These are phyloP conservation scores for Fraxinus angustifolia DNA, from an alignment of 305 asterid genomes.

Conservation along the genomic window DNA sequence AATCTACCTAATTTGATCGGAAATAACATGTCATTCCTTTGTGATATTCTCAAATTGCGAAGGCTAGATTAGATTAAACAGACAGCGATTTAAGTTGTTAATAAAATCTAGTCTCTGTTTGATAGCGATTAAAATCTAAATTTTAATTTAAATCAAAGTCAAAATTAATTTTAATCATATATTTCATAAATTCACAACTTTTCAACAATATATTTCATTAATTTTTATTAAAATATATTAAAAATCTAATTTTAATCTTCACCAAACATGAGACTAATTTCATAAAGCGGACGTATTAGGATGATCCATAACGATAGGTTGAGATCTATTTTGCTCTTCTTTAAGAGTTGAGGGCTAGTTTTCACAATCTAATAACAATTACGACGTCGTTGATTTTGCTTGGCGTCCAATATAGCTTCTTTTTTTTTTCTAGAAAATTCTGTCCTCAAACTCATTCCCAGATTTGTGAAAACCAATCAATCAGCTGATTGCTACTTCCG, in stretches of 20 bases:
- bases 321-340: neutral
- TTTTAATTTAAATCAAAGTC: too few relatives aligned
- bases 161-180: too few relatives aligned
- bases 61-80: neutral
- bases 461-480: neutral
- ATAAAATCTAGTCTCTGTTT: too few relatives aligned
- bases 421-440: slow-evolving; percentile 10
- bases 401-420: neutral
- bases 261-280: neutral
- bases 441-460: neutral
- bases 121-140: neutral
- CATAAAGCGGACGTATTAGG: too few relatives aligned
- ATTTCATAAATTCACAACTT: too few relatives aligned
- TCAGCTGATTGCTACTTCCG: neutral
- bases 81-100: neutral
- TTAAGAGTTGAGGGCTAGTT: neutral
- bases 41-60: neutral
- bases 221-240: too few relatives aligned
- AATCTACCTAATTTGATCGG: neutral
- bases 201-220: too few relatives aligned
- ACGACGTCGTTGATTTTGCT: slow-evolving; percentile 23
- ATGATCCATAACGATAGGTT: neutral
- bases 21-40: too few relatives aligned
- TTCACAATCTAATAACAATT: neutral
- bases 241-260: too few relatives aligned